Base-by-base conservation (phyloP, 2,329 filamentous ascomycete genomes). In the Leptographium radiaticola region DNA sequence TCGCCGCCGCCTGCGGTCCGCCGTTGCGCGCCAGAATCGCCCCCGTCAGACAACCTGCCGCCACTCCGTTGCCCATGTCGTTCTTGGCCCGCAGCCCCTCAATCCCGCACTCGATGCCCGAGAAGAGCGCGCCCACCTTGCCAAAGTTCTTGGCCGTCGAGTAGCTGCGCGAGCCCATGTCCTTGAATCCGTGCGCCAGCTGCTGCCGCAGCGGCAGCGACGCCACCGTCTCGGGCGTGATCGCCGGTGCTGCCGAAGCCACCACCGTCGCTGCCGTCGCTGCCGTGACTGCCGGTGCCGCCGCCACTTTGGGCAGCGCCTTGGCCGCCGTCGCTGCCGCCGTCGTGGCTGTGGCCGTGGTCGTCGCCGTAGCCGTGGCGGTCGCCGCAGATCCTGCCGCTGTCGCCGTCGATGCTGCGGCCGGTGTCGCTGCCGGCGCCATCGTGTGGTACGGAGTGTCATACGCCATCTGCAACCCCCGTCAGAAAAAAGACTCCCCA, bases 61-160 rank as follows among this genome's bases (percentile, higher is more conserved):
- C 80, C 6, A 93, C 83, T 53, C 89, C 89, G 72, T 98, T 98
- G 59, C 75, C 80, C 34, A 97, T 69, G 68, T 97, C 93, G 70
- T 97, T 96, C 75, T 95, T 96, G 25, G 90, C 93, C 34, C 93
- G 80, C 62, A 87, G 77, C 0, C 90, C 90, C 69, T 98, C 93
- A 64, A 98, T 89, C 59, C 87, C 89, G 73, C 93, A 98, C 71
- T 98, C 93, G 52, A 93, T 95, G 43, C 91, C 91, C 16, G 83
- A 80, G 73, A 94, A 98, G 20, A 97, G 78, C 2, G 88, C 86
- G 62, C 93, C 93, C 50, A 98, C 89, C 62, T 90, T 86, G 58
- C 88, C 91, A 66, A 98, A 98, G 74, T 94, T 97, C 73, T 90
- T 93, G 53, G 90, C 93, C 49, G 84, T 88, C 58, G 83, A 85